Conservation (phyloP, 805 yeast genomes). For the Ogataea glucozyma region DNA sequence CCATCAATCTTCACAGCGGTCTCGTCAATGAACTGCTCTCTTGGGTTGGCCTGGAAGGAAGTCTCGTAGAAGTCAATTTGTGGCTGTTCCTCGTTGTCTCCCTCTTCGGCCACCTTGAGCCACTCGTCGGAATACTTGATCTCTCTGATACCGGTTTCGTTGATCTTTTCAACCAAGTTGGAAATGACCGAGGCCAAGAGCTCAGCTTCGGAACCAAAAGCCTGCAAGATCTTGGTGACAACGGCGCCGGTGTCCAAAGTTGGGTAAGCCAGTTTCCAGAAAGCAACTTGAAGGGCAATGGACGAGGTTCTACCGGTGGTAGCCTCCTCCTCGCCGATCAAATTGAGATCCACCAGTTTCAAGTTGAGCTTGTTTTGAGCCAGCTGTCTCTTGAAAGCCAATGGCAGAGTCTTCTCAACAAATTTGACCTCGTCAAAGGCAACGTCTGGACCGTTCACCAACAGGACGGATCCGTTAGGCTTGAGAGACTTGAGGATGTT, state of each 20-base stretch:
- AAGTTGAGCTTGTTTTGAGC: slow-evolving; percentile 55
- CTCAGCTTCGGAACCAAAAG: slow-evolving; percentile 82
- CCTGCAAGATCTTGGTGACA: slow-evolving; percentile 75
- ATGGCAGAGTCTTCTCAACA: slow-evolving; percentile 53
- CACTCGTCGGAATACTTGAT: slow-evolving; percentile 38
- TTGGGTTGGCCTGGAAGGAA: slow-evolving; percentile 64
- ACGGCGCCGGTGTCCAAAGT: slow-evolving; percentile 57
- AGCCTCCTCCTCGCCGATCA: slow-evolving; percentile 65
- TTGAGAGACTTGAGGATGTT: slow-evolving; percentile 65
- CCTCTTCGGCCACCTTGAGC: slow-evolving; percentile 23
- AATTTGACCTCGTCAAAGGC: slow-evolving; percentile 46
- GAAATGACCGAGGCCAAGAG: slow-evolving; percentile 70
- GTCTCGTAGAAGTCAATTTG: slow-evolving; percentile 61
- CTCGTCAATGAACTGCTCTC: slow-evolving; percentile 48
- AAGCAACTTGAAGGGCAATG: slow-evolving; percentile 75
- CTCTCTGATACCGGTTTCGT: slow-evolving; percentile 44
- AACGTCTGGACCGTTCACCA: slow-evolving; percentile 39
- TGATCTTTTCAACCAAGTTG: slow-evolving; percentile 60
- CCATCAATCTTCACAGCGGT: slow-evolving; percentile 38
- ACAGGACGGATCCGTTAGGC: slow-evolving; percentile 55
- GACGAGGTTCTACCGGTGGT: slow-evolving; percentile 74
- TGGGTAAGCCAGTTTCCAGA: slow-evolving; percentile 74
- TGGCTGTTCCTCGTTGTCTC: slow-evolving; percentile 17
- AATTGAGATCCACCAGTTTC: slow-evolving; percentile 58
- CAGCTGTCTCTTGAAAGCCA: slow-evolving; percentile 50